phyloP scores from a whole-genome alignment of 2,329 filamentous ascomycete species.

The Aspergillus japonicus region DNA sequence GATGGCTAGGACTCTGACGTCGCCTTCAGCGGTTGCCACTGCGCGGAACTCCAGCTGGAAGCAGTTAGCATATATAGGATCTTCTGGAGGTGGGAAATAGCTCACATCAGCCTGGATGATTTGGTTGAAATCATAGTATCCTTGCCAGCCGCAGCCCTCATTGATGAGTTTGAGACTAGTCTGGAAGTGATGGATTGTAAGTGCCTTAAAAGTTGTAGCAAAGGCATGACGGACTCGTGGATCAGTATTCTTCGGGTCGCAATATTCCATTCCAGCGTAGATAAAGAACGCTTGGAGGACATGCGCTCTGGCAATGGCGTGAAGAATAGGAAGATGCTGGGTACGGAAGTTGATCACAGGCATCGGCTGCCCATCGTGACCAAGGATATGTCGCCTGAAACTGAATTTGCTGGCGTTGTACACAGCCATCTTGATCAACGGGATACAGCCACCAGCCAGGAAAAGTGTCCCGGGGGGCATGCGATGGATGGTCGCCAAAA shows the following conservation, averaged over 20 bases:
- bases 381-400: not conserved
- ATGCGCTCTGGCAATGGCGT: constrained; percentile 19
- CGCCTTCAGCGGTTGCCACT: constrained; percentile 20
- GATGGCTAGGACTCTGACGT: constrained; percentile 20
- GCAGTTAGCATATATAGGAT: not conserved
- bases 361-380: not conserved
- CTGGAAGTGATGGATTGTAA: constrained; percentile 9
- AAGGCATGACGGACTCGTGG: constrained; percentile 16
- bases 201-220: constrained; percentile 14
- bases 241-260: constrained; percentile 11
- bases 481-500: not conserved
- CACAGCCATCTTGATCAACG: constrained; percentile 19
- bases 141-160: constrained; percentile 15
- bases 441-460: constrained; percentile 16
- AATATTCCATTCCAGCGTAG: constrained; percentile 35
- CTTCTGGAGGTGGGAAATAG: rapidly evolving
- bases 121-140: constrained; percentile 17
- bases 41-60: constrained; percentile 9
- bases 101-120: constrained; percentile 12
- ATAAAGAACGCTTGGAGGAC: constrained; percentile 11
- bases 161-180: constrained; percentile 14
- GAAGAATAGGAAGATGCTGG: constrained; percentile 27
- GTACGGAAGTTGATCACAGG: constrained; percentile 27
- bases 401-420: constrained; percentile 21
- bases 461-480: constrained; percentile 19